These are phyloP conservation scores for Linum tenue DNA, from an alignment of 345 rosid genomes.

Conservation along the genomic window DNA sequence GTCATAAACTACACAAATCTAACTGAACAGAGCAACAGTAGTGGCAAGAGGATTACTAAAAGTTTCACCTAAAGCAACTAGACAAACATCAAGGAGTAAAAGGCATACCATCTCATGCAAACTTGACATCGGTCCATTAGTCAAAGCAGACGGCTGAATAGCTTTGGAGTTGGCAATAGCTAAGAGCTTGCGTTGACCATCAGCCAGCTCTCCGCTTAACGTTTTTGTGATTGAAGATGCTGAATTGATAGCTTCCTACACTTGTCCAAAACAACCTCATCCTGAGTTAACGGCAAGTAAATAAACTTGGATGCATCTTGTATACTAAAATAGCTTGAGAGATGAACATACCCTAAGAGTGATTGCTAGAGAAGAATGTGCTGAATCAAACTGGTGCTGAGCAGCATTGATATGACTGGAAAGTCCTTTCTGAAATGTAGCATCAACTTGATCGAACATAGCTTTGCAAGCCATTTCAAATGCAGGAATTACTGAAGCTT, in stretches of 20 bases:
- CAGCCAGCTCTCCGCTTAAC: conserved; percentile 70
- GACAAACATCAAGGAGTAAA: not conserved
- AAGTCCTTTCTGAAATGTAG: conserved; percentile 73
- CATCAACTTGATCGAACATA: conserved; percentile 86
- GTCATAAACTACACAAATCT: not conserved
- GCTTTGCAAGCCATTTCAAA: conserved; percentile 85
- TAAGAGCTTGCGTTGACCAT: conserved; percentile 58
- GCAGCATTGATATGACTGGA: conserved; percentile 63
- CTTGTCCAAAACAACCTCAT: not conserved
- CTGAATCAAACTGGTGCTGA: conserved; percentile 61
- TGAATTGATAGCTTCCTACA: conserved; percentile 73
- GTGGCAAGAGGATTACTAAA: no score
- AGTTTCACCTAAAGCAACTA: no score
- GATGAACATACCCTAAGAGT: conserved; percentile 51
- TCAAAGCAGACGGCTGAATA: conserved; percentile 39
- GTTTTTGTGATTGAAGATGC: conserved; percentile 58
- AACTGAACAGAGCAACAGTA: not conserved
- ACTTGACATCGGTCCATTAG: conserved; percentile 56
- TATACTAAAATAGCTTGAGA: not conserved
- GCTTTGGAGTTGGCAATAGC: conserved; percentile 54
- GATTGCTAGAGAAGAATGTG: conserved; percentile 58
- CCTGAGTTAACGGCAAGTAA: not conserved
- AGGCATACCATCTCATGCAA: conserved; percentile 53
- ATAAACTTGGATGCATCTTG: not conserved
- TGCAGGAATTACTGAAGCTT: conserved; percentile 73